These are phyloP conservation scores for Cicer pinnatifidum DNA, from an alignment of 306 rosid species.

Conservation along the genomic window DNA sequence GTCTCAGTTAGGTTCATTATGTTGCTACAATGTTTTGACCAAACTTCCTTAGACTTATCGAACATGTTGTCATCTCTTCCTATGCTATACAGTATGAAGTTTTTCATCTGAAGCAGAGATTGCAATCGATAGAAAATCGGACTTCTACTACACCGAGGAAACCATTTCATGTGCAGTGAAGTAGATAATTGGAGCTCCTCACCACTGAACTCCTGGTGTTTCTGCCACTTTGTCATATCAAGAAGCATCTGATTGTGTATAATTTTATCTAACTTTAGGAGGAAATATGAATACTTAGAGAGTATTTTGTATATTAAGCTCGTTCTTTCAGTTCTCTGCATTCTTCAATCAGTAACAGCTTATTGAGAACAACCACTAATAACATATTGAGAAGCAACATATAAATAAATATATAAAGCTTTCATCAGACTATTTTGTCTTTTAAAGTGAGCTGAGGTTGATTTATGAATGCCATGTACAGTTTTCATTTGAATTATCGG, in stretches of 20 bases:
- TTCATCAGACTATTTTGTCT: neutral
- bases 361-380: slow-evolving; percentile 5
- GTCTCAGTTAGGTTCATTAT: neutral
- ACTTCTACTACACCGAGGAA: slow-evolving; percentile 90
- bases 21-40: slow-evolving; percentile 19
- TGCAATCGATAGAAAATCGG: slow-evolving; percentile 91
- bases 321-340: neutral
- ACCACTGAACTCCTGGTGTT: slow-evolving; percentile 1
- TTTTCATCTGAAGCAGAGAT: slow-evolving; percentile 91
- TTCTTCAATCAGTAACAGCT: neutral
- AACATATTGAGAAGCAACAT: neutral
- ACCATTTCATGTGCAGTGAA: slow-evolving; percentile 72
- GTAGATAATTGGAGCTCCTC: neutral
- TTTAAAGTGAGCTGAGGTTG: neutral
- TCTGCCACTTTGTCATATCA: neutral
- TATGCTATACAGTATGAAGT: slow-evolving; percentile 72
- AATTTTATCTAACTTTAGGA: slow-evolving; percentile 1
- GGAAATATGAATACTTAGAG: neutral
- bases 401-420: neutral
- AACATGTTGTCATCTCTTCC: neutral
- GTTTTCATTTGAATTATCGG: too few species aligned
- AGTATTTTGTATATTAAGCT: neutral
- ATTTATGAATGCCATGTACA: neutral
- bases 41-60: neutral
- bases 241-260: slow-evolving; percentile 25